Conservation (phyloP, 805 yeast species). For the Starmera dryadoides region DNA sequence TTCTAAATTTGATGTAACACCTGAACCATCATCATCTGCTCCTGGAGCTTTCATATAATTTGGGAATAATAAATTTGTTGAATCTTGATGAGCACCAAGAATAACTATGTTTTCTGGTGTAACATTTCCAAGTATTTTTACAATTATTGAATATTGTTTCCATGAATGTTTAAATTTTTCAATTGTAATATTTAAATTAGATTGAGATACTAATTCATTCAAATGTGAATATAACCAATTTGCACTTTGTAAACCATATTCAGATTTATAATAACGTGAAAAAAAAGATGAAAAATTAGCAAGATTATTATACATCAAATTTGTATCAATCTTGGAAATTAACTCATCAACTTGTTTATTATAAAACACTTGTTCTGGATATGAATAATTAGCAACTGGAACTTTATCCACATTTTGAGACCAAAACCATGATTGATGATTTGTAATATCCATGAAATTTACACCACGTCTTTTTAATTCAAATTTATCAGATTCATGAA, state of each 20-base stretch:
- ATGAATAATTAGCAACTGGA: slow-evolving; percentile 28
- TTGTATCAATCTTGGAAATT: slow-evolving; percentile 36
- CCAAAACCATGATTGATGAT: slow-evolving; percentile 21
- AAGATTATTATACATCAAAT: slow-evolving; percentile 44
- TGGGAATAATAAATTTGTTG: slow-evolving; percentile 70
- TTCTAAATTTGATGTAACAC: slow-evolving; percentile 73
- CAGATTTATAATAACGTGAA: slow-evolving; percentile 71
- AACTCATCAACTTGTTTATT: slow-evolving; percentile 32
- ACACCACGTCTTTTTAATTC: slow-evolving; percentile 38
- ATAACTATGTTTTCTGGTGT: slow-evolving; percentile 45
- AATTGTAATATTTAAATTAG: slow-evolving; percentile 33
- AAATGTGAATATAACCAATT: slow-evolving; percentile 57
- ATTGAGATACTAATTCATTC: slow-evolving; percentile 17
- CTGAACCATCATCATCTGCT: slow-evolving; percentile 93
- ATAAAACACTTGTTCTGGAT: slow-evolving; percentile 42
- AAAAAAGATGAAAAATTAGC: slow-evolving; percentile 60
- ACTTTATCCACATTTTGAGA: slow-evolving; percentile 9
- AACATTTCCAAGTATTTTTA: slow-evolving; percentile 45
- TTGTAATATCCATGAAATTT: slow-evolving; percentile 61
- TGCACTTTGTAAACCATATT: slow-evolving; percentile 64
- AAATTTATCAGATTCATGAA: slow-evolving; percentile 36
- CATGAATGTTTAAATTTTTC: slow-evolving; percentile 59
- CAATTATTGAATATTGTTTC: slow-evolving; percentile 74
- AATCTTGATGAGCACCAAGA: slow-evolving; percentile 87
- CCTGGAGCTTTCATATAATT: slow-evolving; percentile 74